Evolutionary conservation across 108 stramenopile genomes (phyloP).

Genomic region (Nitzschia sp.): DNA sequence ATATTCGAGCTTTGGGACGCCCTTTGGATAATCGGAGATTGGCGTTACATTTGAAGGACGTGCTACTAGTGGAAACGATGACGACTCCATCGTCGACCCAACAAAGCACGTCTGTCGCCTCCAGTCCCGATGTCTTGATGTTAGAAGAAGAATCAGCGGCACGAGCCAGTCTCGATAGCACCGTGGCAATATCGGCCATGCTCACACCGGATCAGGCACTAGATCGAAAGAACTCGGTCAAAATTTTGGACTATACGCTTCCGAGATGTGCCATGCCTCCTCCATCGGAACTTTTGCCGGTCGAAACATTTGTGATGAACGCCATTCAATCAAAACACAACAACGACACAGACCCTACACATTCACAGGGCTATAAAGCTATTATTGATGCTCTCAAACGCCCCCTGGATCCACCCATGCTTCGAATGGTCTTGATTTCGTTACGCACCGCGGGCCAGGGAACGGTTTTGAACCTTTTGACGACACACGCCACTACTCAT

Average conservation of each 20-base stretch:
- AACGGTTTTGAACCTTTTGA: slow-evolving; percentile 35
- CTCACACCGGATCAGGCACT: slow-evolving; percentile 4
- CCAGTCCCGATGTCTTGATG: neutral
- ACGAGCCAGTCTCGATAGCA: neutral
- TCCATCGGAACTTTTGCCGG: slow-evolving; percentile 35
- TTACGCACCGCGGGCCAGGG: slow-evolving; percentile 58
- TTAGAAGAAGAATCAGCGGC: neutral
- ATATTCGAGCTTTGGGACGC: too few species aligned
- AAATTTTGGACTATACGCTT: slow-evolving; percentile 6
- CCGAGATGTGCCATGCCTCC: slow-evolving; percentile 49
- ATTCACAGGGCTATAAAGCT: slow-evolving; percentile 32
- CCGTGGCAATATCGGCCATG: neutral
- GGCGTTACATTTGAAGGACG: too few species aligned
- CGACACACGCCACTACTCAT: slow-evolving; percentile 37
- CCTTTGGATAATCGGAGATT: too few species aligned
- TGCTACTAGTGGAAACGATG: too few species aligned
- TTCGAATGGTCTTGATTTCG: slow-evolving; percentile 46
- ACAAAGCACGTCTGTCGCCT: neutral
- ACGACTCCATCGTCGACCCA: neutral
- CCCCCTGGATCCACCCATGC: slow-evolving; percentile 41
- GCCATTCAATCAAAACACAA: slow-evolving; percentile 42
- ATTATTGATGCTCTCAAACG: slow-evolving; percentile 46
- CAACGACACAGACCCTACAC: slow-evolving; percentile 20
- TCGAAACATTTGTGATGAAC: slow-evolving; percentile 55
- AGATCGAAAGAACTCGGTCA: neutral